Conservation (phyloP, 495 filamentous ascomycete genomes). For the Amorphotheca resinae region DNA sequence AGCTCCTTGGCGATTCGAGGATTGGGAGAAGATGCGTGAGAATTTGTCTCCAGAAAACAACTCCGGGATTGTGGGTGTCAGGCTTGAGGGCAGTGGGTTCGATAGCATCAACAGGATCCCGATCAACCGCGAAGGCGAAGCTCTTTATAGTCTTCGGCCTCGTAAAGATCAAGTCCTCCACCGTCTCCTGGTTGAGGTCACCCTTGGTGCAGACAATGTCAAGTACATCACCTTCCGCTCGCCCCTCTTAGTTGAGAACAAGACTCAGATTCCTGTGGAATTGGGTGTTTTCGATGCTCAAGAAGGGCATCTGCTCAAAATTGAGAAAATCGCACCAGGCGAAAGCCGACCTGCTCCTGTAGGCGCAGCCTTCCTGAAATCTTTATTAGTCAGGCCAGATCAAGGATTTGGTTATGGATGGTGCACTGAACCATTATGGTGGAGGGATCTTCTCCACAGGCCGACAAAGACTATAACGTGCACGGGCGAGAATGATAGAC, state of each 20-base stretch:
- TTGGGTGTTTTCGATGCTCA: constrained; percentile 83
- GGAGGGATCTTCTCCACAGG: constrained; percentile 77
- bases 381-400: constrained; percentile 81
- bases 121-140: constrained; percentile 87
- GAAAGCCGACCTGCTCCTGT: constrained; percentile 86
- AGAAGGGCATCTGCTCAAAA: constrained; percentile 86
- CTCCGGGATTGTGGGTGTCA: constrained; percentile 62
- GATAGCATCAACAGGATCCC: constrained; percentile 79
- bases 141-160: constrained; percentile 71
- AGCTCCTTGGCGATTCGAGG: constrained; percentile 89
- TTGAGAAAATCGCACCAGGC: constrained; percentile 92
- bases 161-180: constrained; percentile 76
- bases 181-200: constrained; percentile 83
- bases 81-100: constrained; percentile 86
- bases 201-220: constrained; percentile 79
- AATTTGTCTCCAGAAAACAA: constrained; percentile 73
- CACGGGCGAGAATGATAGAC: constrained; percentile 65
- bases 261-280: constrained; percentile 92
- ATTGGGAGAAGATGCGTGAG: constrained; percentile 87
- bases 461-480: constrained; percentile 80
- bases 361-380: constrained; percentile 83
- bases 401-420: constrained; percentile 94
- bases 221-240: constrained; percentile 97
- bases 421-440: constrained; percentile 79
- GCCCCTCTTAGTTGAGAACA: constrained; percentile 92